Conservation (phyloP, 2,329 filamentous ascomycete species). For the Xylariaceae sp. region DNA sequence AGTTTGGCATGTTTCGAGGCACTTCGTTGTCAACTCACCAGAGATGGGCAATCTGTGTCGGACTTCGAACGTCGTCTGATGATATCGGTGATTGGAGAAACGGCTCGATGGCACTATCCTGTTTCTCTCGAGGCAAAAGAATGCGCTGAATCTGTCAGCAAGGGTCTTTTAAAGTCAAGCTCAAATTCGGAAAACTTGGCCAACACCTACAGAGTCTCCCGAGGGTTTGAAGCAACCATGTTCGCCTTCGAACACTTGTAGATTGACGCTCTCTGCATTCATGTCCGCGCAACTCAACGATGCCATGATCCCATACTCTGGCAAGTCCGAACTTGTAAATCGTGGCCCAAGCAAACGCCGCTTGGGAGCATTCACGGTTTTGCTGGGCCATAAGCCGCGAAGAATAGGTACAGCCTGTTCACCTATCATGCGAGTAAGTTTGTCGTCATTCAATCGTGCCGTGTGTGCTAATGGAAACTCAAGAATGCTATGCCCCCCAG, state of each 20-base stretch:
- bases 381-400: neutral
- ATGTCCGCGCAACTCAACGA: neutral
- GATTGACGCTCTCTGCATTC: neutral
- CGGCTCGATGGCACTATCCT: neutral
- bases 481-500: neutral
- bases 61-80: neutral
- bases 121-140: neutral
- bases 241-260: neutral
- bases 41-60: neutral
- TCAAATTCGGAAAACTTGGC: too few relatives aligned
- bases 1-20: neutral
- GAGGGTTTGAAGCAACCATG: neutral
- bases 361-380: neutral
- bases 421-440: neutral
- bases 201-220: neutral
- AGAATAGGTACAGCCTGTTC: neutral
- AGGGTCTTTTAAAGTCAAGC: too few relatives aligned
- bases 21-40: neutral
- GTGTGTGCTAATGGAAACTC: neutral
- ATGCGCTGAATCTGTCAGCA: neutral
- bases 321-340: neutral
- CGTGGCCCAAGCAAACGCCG: neutral
- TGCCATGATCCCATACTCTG: neutral
- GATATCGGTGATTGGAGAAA: neutral
- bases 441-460: neutral